These are phyloP conservation scores for Termitomyces sp. DNA, from an alignment of 768 basidiomycete genomes.

Conservation along the genomic window DNA sequence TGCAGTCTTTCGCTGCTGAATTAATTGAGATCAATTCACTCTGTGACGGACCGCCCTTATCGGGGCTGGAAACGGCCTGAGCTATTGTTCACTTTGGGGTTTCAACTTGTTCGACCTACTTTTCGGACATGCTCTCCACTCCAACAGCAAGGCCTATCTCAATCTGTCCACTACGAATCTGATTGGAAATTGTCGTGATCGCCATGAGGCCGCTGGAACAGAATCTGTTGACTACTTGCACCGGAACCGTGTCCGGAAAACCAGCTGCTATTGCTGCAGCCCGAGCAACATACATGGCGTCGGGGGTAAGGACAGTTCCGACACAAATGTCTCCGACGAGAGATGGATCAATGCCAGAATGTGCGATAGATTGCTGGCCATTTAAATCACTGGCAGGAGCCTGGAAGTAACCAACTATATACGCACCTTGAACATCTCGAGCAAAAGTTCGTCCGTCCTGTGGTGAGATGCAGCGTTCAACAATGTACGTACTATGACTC, in stretches of 20 bases:
- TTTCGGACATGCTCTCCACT: constrained; percentile 83
- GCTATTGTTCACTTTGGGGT: background rate
- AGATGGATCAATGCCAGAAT: constrained; percentile 57
- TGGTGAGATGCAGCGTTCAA: background rate
- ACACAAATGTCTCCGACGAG: constrained; percentile 77
- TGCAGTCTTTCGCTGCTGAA: constrained; percentile 54
- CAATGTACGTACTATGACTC: background rate
- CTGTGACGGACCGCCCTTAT: constrained; percentile 54
- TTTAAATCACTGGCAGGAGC: constrained; percentile 1
- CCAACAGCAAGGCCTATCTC: constrained; percentile 78
- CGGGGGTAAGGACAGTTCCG: constrained; percentile 68
- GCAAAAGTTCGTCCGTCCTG: constrained; percentile 76
- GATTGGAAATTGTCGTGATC: constrained; percentile 70
- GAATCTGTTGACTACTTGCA: constrained; percentile 75
- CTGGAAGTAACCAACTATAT: background rate
- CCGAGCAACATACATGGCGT: constrained; percentile 67
- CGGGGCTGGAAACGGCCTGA: constrained; percentile 43
- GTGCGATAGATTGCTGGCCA: constrained; percentile 51
- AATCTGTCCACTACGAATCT: constrained; percentile 74
- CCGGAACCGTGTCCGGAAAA: constrained; percentile 71
- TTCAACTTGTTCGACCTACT: constrained; percentile 35
- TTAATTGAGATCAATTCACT: constrained; percentile 60
- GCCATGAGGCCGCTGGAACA: constrained; percentile 90
- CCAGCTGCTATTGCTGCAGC: constrained; percentile 77
- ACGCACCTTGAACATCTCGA: constrained; percentile 74